These are phyloP conservation scores for Peronospora belbahrii DNA, from an alignment of 352 stramenopile genomes.

Conservation along the genomic window DNA sequence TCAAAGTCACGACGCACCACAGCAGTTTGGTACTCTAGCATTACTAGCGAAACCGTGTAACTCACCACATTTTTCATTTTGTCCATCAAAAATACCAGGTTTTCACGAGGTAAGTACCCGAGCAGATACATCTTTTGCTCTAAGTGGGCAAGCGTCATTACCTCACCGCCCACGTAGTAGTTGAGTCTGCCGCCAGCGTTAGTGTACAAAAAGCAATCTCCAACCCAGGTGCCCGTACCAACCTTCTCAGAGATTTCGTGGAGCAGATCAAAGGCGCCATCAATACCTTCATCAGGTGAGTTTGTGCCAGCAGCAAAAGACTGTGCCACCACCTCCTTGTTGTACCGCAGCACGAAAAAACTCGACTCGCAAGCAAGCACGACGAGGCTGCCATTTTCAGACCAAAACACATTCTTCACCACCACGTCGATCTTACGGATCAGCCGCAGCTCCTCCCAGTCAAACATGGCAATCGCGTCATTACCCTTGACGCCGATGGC, in stretches of 20 bases:
- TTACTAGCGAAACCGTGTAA: conserved; percentile 88
- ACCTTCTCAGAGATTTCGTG: conserved; percentile 96
- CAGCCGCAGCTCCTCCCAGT: conserved; percentile 97
- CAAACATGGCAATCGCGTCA: conserved; percentile 97
- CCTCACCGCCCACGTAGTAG: conserved; percentile 99
- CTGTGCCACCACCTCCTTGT: conserved; percentile 84
- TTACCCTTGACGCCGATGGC: conserved; percentile 94
- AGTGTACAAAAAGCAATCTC: conserved; percentile 99
- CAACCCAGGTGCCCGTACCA: conserved; percentile 96
- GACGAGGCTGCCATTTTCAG: conserved; percentile 92
- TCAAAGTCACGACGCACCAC: conserved; percentile 98
- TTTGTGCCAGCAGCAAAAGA: conserved; percentile 87
- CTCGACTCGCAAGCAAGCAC: conserved; percentile 92
- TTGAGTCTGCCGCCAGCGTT: conserved; percentile 92
- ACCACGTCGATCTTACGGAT: conserved; percentile 97
- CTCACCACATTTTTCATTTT: conserved; percentile 93
- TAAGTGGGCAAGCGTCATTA: conserved; percentile 97
- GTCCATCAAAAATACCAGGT: conserved; percentile 98
- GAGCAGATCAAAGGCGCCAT: conserved; percentile 96
- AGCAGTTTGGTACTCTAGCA: conserved; percentile 98
- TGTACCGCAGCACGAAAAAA: conserved; percentile 95
- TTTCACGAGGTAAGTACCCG: conserved; percentile 97
- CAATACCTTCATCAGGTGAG: conserved; percentile 91
- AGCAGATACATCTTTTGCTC: conserved; percentile 95
- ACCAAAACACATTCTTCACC: conserved; percentile 98